Percentiles rank a stretch among this genome's conserved stretches.
These are phyloP conservation scores for Candida frijolesensis DNA, from an alignment of 1,139 yeast species.

Conservation along the genomic window DNA sequence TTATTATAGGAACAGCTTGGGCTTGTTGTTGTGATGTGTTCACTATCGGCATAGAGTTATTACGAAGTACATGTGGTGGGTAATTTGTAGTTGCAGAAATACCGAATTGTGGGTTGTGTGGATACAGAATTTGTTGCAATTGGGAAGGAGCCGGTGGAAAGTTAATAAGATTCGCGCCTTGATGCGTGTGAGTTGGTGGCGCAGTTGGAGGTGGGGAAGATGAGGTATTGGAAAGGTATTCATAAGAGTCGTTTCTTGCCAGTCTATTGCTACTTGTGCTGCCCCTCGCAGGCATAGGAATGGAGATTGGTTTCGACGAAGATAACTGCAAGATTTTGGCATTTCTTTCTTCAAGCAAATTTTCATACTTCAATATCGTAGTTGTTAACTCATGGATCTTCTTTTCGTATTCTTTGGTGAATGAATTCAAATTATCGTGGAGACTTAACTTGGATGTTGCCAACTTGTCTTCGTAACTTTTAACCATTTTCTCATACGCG, in stretches of 20 bases:
- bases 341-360: conserved; percentile 41
- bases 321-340: conserved; percentile 36
- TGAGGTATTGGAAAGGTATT: conserved; percentile 11
- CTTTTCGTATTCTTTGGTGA: conserved; percentile 28
- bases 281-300: conserved; percentile 24
- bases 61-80: conserved; percentile 13
- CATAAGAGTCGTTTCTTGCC: conserved; percentile 11
- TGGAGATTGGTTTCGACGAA: conserved; percentile 46
- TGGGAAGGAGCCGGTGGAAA: not conserved
- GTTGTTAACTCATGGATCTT: conserved; percentile 36
- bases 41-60: conserved; percentile 4
- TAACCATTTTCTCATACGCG: conserved; percentile 20
- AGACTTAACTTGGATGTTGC: conserved; percentile 29
- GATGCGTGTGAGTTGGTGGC: not conserved
- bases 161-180: not conserved
- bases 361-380: conserved; percentile 35
- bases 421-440: conserved; percentile 23
- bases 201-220: conserved; percentile 9
- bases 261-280: conserved; percentile 8
- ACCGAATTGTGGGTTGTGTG: conserved; percentile 4
- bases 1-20: conserved; percentile 33
- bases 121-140: conserved; percentile 7
- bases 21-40: conserved; percentile 4
- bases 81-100: conserved; percentile 12
- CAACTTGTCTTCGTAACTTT: conserved; percentile 27